Evolutionary conservation across 2,329 filamentous ascomycete species (phyloP).

Genomic region (Helotiales sp.): DNA sequence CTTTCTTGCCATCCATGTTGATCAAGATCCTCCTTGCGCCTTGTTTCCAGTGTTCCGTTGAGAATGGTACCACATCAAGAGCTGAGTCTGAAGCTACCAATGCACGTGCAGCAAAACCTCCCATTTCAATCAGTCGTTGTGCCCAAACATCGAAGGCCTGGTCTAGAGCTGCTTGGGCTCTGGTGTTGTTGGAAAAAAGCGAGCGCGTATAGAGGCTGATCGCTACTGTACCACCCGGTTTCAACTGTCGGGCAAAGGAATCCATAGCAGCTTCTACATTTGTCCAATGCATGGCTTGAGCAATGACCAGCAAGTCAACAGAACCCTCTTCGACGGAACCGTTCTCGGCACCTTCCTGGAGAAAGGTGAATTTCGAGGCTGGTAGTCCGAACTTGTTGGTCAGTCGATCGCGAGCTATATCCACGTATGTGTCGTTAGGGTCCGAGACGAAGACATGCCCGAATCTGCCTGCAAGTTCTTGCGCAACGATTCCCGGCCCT

Average conservation of each 20-base stretch:
- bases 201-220: conserved; percentile 22
- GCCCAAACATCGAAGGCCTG: conserved; percentile 1
- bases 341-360: conserved; percentile 31
- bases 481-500: conserved; percentile 13
- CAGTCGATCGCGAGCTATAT: conserved; percentile 22
- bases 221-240: conserved; percentile 25
- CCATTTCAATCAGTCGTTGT: not conserved
- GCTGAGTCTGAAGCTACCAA: not conserved
- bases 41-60: conserved; percentile 2
- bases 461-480: conserved; percentile 13
- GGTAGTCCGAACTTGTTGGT: conserved; percentile 19
- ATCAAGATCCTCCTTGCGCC: conserved; percentile 5
- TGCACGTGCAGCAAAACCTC: not conserved
- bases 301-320: conserved; percentile 28
- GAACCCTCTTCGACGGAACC: conserved; percentile 22
- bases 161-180: not conserved
- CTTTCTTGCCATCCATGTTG: conserved; percentile 3
- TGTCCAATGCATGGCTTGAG: conserved; percentile 31
- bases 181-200: not conserved
- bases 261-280: conserved; percentile 20
- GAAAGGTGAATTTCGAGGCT: conserved; percentile 26
- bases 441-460: conserved; percentile 30
- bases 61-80: conserved; percentile 7
- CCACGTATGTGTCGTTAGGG: conserved; percentile 29
- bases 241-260: conserved; percentile 28